Base-by-base conservation (phyloP, 2,329 filamentous ascomycete species). In the Nothopassalora personata region DNA sequence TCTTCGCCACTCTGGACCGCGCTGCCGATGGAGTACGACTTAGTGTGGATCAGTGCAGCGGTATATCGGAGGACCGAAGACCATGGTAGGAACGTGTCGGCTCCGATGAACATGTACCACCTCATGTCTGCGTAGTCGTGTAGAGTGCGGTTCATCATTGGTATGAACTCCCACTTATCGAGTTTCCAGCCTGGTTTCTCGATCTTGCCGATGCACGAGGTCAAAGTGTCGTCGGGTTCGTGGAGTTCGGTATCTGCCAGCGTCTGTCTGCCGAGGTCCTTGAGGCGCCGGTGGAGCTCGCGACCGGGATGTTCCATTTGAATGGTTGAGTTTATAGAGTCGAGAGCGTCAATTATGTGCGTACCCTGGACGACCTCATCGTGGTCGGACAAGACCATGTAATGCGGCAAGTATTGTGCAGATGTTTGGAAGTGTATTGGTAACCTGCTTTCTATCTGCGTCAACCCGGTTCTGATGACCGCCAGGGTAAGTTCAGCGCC, bases 331-430 rank as follows among this genome's bases (percentile, higher is more conserved):
- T 64, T 56, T 27, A 72, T 68, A 5, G 66, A 61, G 47, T 66
- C 67, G 13, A 77, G 67, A 28, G 71, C 74, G 54, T 77, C 74
- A 34, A 63, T 57, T 28, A 69, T 61, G 10, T 63, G 53, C 9
- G 64, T 51, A 30, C 81, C 81, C 7, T 77, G 73, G 53, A 84
- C 77, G 13, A 76, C 69, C 68, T 82, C 78, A 19, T 79, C 76
- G 54, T 80, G 80, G 68, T 85, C 83, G 61, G 82, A 85, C 71
- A 83, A 84, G 65, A 86, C 78, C 53, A 79, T 76, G 57, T 79
- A 81, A 67, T 83, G 73, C 19, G 81, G 79, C 33, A 81, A 75
- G 71, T 82, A 85, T 61, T 76, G 75, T 15, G 85, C 72, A 0
- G 81, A 81, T 1, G 80, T 82, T 49, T 74, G 68, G 60, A 84